Percentiles rank a stretch among this genome's conserved stretches.
Evolutionary conservation across 2,329 filamentous ascomycete genomes (phyloP).

Genomic region (Dendrostoma leiphaemia): DNA sequence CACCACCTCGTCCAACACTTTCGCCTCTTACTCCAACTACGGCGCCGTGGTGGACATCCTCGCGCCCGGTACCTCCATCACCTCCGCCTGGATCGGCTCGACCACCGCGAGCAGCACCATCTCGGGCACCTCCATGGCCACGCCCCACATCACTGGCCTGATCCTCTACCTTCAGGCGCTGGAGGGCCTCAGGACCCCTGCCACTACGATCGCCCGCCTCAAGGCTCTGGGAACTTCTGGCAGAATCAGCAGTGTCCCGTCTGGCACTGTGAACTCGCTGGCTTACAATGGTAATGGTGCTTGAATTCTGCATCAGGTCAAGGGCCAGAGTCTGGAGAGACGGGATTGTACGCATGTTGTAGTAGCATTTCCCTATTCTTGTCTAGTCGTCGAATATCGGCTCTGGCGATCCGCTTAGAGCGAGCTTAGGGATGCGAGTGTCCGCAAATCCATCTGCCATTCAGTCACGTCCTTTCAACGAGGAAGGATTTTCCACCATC

Average conservation of each 20-base stretch:
- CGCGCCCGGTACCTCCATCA: conserved; percentile 40
- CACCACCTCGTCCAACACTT: conserved; percentile 29
- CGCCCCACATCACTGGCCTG: conserved; percentile 60
- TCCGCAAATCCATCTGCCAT: too few species aligned
- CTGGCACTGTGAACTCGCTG: conserved; percentile 22
- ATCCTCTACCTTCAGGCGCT: conserved; percentile 62
- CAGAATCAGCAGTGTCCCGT: conserved; percentile 14
- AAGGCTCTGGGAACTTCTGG: conserved; percentile 33
- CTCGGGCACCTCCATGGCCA: conserved; percentile 62
- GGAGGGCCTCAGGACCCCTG: conserved; percentile 32
- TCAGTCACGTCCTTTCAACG: too few species aligned
- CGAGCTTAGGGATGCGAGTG: too few species aligned
- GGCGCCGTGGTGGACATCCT: conserved; percentile 43
- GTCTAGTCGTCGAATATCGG: too few species aligned
- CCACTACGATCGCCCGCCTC: conserved; percentile 40
- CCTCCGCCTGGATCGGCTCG: conserved; percentile 41
- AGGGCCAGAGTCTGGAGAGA: too few species aligned
- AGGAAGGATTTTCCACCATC: too few species aligned
- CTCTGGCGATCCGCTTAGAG: too few species aligned
- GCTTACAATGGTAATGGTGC: conserved; percentile 28
- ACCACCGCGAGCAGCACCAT: conserved; percentile 40
- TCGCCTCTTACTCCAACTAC: conserved; percentile 44
- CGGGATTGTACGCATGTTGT: too few species aligned
- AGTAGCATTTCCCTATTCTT: too few species aligned
- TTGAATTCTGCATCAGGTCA: too few species aligned